Base-by-base conservation (phyloP, 2,329 filamentous ascomycete genomes). In the Fusarium papillatum region DNA sequence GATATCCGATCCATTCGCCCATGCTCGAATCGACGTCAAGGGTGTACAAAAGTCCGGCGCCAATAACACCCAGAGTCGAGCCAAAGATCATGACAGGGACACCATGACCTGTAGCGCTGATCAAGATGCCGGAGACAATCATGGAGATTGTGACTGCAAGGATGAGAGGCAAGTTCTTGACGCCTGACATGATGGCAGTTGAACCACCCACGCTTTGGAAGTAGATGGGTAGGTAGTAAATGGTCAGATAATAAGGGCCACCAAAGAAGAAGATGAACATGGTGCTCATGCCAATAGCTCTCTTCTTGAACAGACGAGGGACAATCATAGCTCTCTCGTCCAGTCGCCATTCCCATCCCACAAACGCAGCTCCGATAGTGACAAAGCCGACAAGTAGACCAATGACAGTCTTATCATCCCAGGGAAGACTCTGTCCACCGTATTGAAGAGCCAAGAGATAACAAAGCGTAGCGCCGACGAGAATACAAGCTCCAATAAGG, bases 1-100 rank as follows among this genome's bases (percentile, higher is more conserved):
- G 88, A 75, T 88, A 90, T 7, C 88, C 88, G 43, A 90, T 87
- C 88, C 88, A 90, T 36, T 83, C 82, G 13, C 81, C 86, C 1
- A 83, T 82, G 5, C 82, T 73, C 5, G 86, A 85, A 61, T 83
- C 73, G 11, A 84, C 75, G 7, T 84, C 80, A 4, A 88, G 81
- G 7, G 82, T 83, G 71, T 87, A 88, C 26, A 88, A 72, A 5
- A 88, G 80, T 7, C 86, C 87, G 16, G 84, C 79, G 4, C 85
- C 86, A 16, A 88, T 73, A 6, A 85, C 84, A 19, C 85, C 82
- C 68, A 90, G 72, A 2, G 80, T 84, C 2, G 81, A 82, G 6
- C 88, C 88, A 11, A 84, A 84, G 41, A 89, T 84, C 71, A 90
- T 83, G 29, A 87, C 81, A 13, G 84, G 86, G 64, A 85, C 84